These are phyloP conservation scores for Venturiaceae sp. DNA, from an alignment of 2,329 filamentous ascomycete species.

Conservation along the genomic window DNA sequence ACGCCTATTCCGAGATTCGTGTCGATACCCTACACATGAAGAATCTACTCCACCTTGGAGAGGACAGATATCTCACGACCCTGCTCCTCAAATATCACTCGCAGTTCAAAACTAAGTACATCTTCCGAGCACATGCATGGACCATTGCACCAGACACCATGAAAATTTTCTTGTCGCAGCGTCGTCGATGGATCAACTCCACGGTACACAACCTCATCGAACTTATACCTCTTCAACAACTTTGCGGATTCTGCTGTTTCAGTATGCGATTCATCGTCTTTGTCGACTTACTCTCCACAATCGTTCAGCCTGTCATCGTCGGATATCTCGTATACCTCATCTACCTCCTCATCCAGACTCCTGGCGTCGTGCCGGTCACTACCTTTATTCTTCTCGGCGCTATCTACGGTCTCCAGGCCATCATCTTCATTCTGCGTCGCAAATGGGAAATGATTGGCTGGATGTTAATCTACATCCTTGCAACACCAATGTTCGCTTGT, in stretches of 20 bases:
- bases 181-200: slow-evolving; percentile 99
- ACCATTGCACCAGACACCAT: slow-evolving; percentile 94
- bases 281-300: slow-evolving; percentile 80
- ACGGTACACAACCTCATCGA: slow-evolving; percentile 97
- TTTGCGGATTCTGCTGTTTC: slow-evolving; percentile 99
- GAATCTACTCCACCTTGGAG: slow-evolving; percentile 90
- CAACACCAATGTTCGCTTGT: slow-evolving; percentile 85
- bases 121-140: slow-evolving; percentile 85
- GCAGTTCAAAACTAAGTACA: slow-evolving; percentile 98
- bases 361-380: slow-evolving; percentile 64
- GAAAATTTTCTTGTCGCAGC: slow-evolving; percentile 91
- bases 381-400: slow-evolving; percentile 85
- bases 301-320: slow-evolving; percentile 85
- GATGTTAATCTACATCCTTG: slow-evolving; percentile 93
- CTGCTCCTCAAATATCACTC: slow-evolving; percentile 84
- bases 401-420: slow-evolving; percentile 94
- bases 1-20: slow-evolving; percentile 81
- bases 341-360: slow-evolving; percentile 54
- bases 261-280: slow-evolving; percentile 99
- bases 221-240: slow-evolving; percentile 82
- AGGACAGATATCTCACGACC: slow-evolving; percentile 95
- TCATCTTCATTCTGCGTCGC: slow-evolving; percentile 91
- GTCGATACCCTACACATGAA: slow-evolving; percentile 99
- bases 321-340: slow-evolving; percentile 88
- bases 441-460: slow-evolving; percentile 99